Conservation (phyloP, 139 green algal genomes). For the Asterochloris erici region DNA sequence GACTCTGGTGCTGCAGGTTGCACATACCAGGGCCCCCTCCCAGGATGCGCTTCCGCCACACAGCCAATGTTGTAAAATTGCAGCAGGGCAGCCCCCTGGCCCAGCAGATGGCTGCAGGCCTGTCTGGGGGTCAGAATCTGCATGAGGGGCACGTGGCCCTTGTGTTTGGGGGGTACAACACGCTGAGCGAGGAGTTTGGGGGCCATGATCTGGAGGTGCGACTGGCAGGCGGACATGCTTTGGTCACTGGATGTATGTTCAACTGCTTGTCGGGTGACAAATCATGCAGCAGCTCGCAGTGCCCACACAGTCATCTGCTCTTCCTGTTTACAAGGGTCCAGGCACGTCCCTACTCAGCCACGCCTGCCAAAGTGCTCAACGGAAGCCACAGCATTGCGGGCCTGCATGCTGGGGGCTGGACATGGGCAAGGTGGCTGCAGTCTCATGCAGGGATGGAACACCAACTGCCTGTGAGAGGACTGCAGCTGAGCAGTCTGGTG, state of each 20-base stretch:
- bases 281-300: background rate
- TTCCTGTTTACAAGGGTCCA: too few relatives aligned
- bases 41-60: constrained; percentile 16
- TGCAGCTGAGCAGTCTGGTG: background rate
- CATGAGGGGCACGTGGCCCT: constrained; percentile 6
- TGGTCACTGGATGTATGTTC: background rate
- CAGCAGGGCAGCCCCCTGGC: background rate
- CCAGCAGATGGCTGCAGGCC: background rate
- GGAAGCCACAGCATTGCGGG: too few relatives aligned
- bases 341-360: background rate
- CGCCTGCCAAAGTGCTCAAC: too few relatives aligned
- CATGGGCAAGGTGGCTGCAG: background rate
- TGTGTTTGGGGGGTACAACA: constrained; percentile 30
- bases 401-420: background rate
- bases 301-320: too few relatives aligned
- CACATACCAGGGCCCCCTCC: background rate
- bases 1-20: constrained; percentile 5
- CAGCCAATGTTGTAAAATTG: background rate
- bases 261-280: background rate
- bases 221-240: background rate
- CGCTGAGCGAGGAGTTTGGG: constrained; percentile 25
- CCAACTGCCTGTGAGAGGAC: background rate
- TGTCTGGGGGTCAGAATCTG: background rate
- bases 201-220: constrained; percentile 11
- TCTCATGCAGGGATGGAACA: background rate